Evolutionary conservation across 345 rosid species (phyloP), one percentile per base, ranked within the genome.

Genomic region (Erysimum cheiranthoides): DNA sequence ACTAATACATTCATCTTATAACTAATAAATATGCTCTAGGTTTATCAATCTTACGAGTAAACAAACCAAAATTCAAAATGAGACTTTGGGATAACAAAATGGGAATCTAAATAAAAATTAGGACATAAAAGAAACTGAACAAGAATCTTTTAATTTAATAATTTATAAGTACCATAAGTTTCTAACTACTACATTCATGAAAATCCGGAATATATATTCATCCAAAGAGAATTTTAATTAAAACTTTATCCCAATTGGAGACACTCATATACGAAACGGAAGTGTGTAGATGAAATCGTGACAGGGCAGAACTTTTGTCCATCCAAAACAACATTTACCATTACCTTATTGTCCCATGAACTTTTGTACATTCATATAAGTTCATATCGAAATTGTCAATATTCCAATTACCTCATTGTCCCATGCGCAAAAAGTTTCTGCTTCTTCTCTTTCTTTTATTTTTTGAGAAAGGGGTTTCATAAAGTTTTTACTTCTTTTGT

Each of bases 341-440:
- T n/a, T n/a, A n/a, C n/a, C n/a, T n/a, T n/a, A n/a, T n/a, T n/a
- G n/a, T n/a, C n/a, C n/a, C n/a, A n/a, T n/a, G n/a, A n/a, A n/a
- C n/a, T n/a, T n/a, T n/a, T n/a, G n/a, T n/a, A n/a, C 62, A 30
- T 52, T 43, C n/a, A 51, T 16, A 47, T 28, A 49, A 12, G 17
- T 62, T 52, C 56, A 31, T 54, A 27, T 42, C 42, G 30, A 69
- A 69, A 56, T 30, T 53, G 56, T 64, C 63, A 54, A 43, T 40
- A 32, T 18, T 52, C 45, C 63, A 14, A 14, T 46, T 46, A 56
- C 66, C 50, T 46, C 66, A 66, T 46, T 66, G 77, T 66, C 66
- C 50, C 78, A 66, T 58, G 73, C 67, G 60, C 27, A 46, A 57
- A 74, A 74, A 66, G 67, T 36, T 74, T 74, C 12, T 36, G 10